phyloP scores from a whole-genome alignment of 129 eudicot genomes.

The Flaveria ramosissima region DNA sequence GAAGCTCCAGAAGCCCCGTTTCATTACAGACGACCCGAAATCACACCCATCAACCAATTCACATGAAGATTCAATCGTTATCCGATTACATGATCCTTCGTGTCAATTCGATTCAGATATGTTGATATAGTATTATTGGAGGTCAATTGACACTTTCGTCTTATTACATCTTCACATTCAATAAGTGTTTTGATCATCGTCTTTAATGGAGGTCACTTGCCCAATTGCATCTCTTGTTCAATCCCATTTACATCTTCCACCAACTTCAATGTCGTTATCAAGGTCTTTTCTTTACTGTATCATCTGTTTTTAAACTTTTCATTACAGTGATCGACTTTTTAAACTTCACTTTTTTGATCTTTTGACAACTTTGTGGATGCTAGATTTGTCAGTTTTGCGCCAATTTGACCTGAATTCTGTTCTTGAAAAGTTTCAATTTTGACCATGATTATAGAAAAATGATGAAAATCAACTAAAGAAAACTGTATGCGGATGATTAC shows the following conservation, averaged over 20 bases:
- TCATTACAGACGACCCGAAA: conserved; percentile 13
- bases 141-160: neutral
- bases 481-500: neutral
- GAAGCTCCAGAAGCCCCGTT: conserved; percentile 19
- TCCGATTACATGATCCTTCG: conserved; percentile 14
- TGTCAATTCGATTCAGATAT: neutral
- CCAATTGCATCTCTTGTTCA: neutral
- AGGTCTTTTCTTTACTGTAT: conserved; percentile 10
- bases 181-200: neutral
- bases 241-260: neutral
- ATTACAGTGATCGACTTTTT: neutral
- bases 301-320: neutral
- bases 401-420: neutral
- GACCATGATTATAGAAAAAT: no score
- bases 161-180: neutral
- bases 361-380: neutral
- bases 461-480: neutral
- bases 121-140: neutral
- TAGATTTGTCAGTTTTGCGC: neutral
- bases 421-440: neutral
- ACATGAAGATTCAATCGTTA: conserved; percentile 10
- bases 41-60: conserved; percentile 15
- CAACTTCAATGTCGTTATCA: conserved; percentile 25
- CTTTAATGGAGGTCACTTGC: conserved; percentile 7
- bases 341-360: neutral